Evolutionary conservation across 2,329 filamentous ascomycete species (phyloP).

Genomic region (Trichoderma atrobrunneum): DNA sequence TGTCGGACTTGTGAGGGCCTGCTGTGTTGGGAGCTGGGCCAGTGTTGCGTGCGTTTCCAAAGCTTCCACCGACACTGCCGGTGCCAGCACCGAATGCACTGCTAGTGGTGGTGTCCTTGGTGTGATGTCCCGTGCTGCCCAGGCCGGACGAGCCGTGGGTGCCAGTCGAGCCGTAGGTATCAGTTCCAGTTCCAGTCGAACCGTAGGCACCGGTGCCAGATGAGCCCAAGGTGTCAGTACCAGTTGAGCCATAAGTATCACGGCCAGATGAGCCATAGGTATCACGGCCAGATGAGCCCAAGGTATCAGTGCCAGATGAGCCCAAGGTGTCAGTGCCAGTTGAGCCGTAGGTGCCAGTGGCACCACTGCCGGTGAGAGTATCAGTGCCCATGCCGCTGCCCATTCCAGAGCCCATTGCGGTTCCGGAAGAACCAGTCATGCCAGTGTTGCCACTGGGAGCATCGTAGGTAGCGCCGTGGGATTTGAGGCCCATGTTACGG

Average conservation of each 20-base stretch:
- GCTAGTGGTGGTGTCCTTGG: constrained; percentile 8
- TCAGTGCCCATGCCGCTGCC: constrained; percentile 33
- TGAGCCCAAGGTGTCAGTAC: constrained; percentile 22
- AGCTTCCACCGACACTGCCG: constrained; percentile 24
- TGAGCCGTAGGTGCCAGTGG: constrained; percentile 22
- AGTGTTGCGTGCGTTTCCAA: constrained; percentile 22
- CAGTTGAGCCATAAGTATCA: constrained; percentile 8
- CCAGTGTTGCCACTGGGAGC: constrained; percentile 2
- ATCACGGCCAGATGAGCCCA: constrained; percentile 22
- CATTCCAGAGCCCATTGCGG: constrained; percentile 33
- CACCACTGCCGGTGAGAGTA: constrained; percentile 13
- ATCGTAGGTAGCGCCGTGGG: constrained; percentile 17
- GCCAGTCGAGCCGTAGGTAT: constrained; percentile 17
- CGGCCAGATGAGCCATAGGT: no score
- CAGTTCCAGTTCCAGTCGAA: constrained; percentile 21
- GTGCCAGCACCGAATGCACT: constrained; percentile 16
- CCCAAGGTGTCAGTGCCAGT: constrained; percentile 23
- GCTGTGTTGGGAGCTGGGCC: constrained; percentile 37
- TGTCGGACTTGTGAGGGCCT: constrained; percentile 49
- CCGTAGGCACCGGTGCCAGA: constrained; percentile 17
- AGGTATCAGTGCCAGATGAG: constrained; percentile 14
- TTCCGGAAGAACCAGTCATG: constrained; percentile 27
- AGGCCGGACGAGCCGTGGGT: background rate
- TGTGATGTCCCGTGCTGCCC: background rate
- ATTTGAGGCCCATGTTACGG: constrained; percentile 27